Base-by-base conservation (phyloP, 352 stramenopile species). In the Phytophthora macrochlamydospora region DNA sequence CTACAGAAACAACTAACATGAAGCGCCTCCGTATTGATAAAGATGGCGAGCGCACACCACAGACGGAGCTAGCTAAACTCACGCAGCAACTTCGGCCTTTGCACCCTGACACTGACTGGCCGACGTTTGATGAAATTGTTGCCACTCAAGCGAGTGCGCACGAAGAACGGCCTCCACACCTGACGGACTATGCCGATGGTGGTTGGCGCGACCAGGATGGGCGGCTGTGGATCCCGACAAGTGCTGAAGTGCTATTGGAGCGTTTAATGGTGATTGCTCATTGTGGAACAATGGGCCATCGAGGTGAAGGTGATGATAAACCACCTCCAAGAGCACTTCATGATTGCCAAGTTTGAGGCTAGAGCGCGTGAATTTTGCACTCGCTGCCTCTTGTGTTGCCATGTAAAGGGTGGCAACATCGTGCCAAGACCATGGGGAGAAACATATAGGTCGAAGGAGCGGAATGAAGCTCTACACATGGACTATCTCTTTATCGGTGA, bases 401-500 rank as follows among this genome's bases (percentile, higher is more conserved):
- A 57, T 57, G 29, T 45, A 13, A 63, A 63, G 14, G 56, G 46
- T 31, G 56, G 46, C 2, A 51, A 51, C 2, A 52, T 52, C 5
- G 28, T 50, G 32, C 37, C 46, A 8, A 4, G 56, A 42, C 37
- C 45, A 1, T 56, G 43, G 5, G 33, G 45, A 2, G 56, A 62
- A 40, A 14, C 49, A 42, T 37, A 43, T 32, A 29, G 28, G 31
- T 57, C n/a, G 24, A 24, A 7, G 0, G 56, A 51, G 13, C 46
- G 56, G 0, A 62, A 62, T 8, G 56, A 56, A 32, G 37, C 12
- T 2, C 30, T 65, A 2, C 58, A 65, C 18, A 40, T 48, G 49
- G 49, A 58, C 14, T 65, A 40, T 14, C 49, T 64, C 6, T 53
- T 13, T 28, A 44, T 64, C 24, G 38, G 48, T 8, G 45, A 57